Percentiles rank a stretch among this genome's conserved stretches.
phyloP scores from a whole-genome alignment of 139 green algal genomes.

The Diplosphaera chodatii region DNA sequence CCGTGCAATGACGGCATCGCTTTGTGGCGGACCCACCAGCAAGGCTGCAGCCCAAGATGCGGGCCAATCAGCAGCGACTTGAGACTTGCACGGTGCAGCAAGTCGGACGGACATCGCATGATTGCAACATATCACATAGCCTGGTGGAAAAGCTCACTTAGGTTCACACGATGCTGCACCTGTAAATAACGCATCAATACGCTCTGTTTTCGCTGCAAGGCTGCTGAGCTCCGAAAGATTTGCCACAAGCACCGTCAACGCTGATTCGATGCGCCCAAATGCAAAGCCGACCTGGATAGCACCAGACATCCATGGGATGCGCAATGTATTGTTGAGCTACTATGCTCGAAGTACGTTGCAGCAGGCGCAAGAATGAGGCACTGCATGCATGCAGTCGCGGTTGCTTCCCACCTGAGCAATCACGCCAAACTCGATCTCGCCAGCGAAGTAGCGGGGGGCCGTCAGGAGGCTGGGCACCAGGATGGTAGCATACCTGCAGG shows the following conservation, averaged over 20 bases:
- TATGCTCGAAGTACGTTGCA: neutral
- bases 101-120: too few relatives aligned
- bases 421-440: slow-evolving; percentile 71
- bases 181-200: slow-evolving; percentile 45
- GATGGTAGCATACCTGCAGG: slow-evolving; percentile 73
- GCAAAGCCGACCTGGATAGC: slow-evolving; percentile 39
- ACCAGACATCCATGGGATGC: too few relatives aligned
- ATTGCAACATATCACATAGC: too few relatives aligned
- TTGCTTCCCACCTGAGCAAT: slow-evolving; percentile 51
- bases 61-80: too few relatives aligned
- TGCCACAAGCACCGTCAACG: slow-evolving; percentile 49
- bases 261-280: slow-evolving; percentile 49
- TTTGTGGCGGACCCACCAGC: neutral
- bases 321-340: too few relatives aligned
- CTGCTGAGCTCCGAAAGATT: slow-evolving; percentile 43
- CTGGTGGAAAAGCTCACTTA: too few relatives aligned
- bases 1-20: neutral
- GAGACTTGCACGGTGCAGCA: too few relatives aligned
- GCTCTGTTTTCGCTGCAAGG: slow-evolving; percentile 65
- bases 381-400: too few relatives aligned
- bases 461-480: slow-evolving; percentile 72
- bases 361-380: too few relatives aligned
- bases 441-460: slow-evolving; percentile 64
- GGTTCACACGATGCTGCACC: slow-evolving; percentile 4
- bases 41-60: neutral